Conservation (phyloP, 2,329 filamentous ascomycete species). For the Colletotrichum abscissum region DNA sequence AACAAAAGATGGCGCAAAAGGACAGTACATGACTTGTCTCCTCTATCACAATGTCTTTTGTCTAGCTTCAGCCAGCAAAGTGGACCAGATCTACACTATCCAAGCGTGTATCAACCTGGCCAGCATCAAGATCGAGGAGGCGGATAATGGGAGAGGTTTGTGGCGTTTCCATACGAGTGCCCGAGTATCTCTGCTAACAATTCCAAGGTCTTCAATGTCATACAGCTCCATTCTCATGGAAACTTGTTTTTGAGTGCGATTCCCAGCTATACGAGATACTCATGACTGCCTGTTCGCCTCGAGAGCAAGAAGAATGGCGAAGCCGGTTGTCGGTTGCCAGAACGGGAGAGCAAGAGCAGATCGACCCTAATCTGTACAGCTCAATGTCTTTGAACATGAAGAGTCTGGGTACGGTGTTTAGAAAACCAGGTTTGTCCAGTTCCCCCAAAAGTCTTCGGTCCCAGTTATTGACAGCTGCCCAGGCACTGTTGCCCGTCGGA, state of each 20-base stretch:
- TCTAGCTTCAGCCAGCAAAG: constrained; percentile 74
- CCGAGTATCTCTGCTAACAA: constrained; percentile 33
- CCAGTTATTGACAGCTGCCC: not conserved
- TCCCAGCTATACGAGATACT: constrained; percentile 86
- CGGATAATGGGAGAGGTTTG: constrained; percentile 80
- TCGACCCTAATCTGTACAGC: constrained; percentile 64
- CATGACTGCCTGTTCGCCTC: constrained; percentile 84
- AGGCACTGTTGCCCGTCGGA: constrained; percentile 73
- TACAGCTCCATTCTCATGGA: constrained; percentile 90
- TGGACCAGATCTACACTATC: constrained; percentile 77
- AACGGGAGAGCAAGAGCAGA: constrained; percentile 59
- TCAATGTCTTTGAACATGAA: constrained; percentile 78
- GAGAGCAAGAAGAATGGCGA: constrained; percentile 86
- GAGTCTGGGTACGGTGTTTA: constrained; percentile 80
- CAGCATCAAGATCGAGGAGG: constrained; percentile 74
- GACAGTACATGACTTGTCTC: constrained; percentile 85
- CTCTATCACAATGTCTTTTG: constrained; percentile 86
- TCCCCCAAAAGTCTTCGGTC: not conserved
- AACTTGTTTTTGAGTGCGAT: constrained; percentile 83
- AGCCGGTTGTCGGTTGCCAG: constrained; percentile 67
- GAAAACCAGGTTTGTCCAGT: constrained; percentile 68
- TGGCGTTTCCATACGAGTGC: constrained; percentile 5
- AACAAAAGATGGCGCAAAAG: constrained; percentile 72
- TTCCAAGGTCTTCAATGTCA: constrained; percentile 85
- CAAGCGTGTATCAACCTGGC: constrained; percentile 78